phyloP scores from a whole-genome alignment of 257 asterid species.

The Scutellaria galericulata region DNA sequence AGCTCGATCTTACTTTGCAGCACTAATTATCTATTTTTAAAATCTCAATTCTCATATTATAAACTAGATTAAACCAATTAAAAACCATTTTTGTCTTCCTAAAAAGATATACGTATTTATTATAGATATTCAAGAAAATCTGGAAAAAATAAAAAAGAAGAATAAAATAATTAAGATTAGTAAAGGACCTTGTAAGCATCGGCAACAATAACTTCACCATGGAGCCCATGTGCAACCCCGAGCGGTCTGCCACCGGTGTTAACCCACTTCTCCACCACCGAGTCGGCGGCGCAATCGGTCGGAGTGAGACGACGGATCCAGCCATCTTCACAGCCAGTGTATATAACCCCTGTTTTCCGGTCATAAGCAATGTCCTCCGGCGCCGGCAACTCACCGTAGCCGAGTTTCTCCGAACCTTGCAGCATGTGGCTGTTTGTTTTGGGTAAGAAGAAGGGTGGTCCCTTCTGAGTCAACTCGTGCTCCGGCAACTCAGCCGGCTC shows the following conservation, averaged over 20 bases:
- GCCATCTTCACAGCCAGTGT: slow-evolving; percentile 81
- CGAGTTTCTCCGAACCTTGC: slow-evolving; percentile 63
- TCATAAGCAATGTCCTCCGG: slow-evolving; percentile 87
- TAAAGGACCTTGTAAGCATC: slow-evolving; percentile 66
- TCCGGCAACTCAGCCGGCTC: slow-evolving; percentile 64
- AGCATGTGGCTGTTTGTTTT: slow-evolving; percentile 56
- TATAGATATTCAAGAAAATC: neutral
- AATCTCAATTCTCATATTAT: too few species aligned
- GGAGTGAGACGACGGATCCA: slow-evolving; percentile 64
- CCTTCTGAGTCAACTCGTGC: slow-evolving; percentile 40
- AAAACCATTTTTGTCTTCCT: too few species aligned
- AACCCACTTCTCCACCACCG: slow-evolving; percentile 72
- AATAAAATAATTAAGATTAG: too few species aligned
- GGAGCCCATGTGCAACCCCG: slow-evolving; percentile 62
- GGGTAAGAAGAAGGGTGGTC: slow-evolving; percentile 42
- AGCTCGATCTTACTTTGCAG: too few species aligned
- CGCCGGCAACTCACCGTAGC: slow-evolving; percentile 54
- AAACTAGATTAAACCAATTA: too few species aligned
- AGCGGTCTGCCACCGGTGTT: slow-evolving; percentile 95
- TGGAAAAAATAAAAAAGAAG: neutral
- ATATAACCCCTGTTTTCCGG: slow-evolving; percentile 53
- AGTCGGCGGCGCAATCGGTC: slow-evolving; percentile 44
- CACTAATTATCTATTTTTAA: too few species aligned
- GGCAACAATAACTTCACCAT: slow-evolving; percentile 74
- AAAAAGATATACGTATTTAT: too few species aligned